Evolutionary conservation across 441 rosid species (phyloP).

Genomic region (Croton setiger): DNA sequence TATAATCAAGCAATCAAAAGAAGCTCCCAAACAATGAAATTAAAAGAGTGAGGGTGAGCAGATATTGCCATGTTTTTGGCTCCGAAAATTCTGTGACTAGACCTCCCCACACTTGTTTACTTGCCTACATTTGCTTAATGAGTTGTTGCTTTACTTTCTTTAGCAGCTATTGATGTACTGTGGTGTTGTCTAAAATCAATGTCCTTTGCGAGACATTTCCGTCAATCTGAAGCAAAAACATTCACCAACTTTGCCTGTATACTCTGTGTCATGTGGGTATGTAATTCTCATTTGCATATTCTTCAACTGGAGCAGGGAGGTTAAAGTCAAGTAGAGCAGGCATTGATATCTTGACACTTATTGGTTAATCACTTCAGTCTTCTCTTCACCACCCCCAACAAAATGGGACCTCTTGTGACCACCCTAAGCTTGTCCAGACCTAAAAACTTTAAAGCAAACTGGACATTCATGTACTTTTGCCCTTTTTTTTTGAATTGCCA

Average conservation of each 20-base stretch:
- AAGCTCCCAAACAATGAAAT: too few species aligned
- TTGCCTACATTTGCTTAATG: too few species aligned
- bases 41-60: too few species aligned
- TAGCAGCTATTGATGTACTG: too few species aligned
- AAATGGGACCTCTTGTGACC: slow-evolving; percentile 95
- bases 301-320: slow-evolving; percentile 52
- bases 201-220: slow-evolving; percentile 27
- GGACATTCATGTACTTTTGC: slow-evolving; percentile 75
- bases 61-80: too few species aligned
- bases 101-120: too few species aligned
- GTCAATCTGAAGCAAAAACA: slow-evolving; percentile 36
- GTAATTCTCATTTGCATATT: slow-evolving; percentile 34
- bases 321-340: slow-evolving; percentile 60
- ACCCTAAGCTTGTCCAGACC: slow-evolving; percentile 89
- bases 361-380: slow-evolving; percentile 45
- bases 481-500: slow-evolving; percentile 37
- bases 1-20: too few species aligned
- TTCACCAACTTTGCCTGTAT: slow-evolving; percentile 33
- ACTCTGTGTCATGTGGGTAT: slow-evolving; percentile 29
- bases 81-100: too few species aligned
- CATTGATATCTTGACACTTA: slow-evolving; percentile 37
- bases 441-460: slow-evolving; percentile 70
- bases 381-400: slow-evolving; percentile 51
- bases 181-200: too few species aligned
- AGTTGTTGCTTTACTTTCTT: too few species aligned